Base-by-base conservation (phyloP, 1,284 basidiomycete genomes). In the Irpex sp. region DNA sequence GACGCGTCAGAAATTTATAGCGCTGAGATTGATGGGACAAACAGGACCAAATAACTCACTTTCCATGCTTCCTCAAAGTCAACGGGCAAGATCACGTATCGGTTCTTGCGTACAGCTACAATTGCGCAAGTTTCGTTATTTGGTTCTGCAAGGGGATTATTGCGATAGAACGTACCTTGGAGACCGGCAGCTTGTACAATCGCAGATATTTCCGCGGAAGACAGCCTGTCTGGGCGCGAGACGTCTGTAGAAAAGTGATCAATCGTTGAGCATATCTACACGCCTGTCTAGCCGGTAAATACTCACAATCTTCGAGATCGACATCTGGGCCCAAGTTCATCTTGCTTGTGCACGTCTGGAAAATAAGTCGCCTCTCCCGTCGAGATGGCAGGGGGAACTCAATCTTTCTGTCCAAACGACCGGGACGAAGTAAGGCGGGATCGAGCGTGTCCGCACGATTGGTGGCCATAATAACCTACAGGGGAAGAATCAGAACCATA, bases 31-130 rank as follows among this genome's bases (percentile, higher is more conserved):
- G 66, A 68, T 71, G 59, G 58, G 26, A 70, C 77, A 83, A 83
- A 79, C 67, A 77, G 66, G 50, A 64, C 78, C 69, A 77, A 77
- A 85, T 67, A 83, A 86, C 91, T 74, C 69, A 96, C 94, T 84
- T 97, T 98, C 95, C 95, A 98, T 71, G 94, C 94, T 77, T 98
- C 95, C 76, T 99, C 97, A 75, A 98, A 99, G 83, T 99, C 97
- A 36, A 92, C 87, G 0, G 97, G 97, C 57, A 99, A 82, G 74
- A 99, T 97, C 61, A 99, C 87, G 77, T 99, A 99, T 71, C 97
- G 89, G 77, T 98, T 98, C 82, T 97, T 98, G 64, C 97, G 88
- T 36, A 98, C 97, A 68, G 97, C 95, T 96, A 69, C 15, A 64
- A 5, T 53, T 39, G 21, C 55, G 56, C 46, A 39, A 13, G 62